Evolutionary conservation across 306 rosid genomes (phyloP).

Genomic region (Quercus variabilis): DNA sequence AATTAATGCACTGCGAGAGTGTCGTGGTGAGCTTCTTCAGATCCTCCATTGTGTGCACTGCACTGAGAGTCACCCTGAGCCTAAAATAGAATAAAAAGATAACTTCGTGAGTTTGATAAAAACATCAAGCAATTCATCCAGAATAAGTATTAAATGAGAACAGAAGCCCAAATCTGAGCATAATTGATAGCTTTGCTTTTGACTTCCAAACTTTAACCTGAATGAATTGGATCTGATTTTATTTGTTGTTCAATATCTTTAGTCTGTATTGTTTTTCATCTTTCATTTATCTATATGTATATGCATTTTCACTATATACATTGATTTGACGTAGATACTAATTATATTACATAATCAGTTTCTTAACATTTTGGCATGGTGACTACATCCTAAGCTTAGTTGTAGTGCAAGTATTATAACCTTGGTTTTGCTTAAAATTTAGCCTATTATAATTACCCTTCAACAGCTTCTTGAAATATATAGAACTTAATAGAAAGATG

Average conservation of each 20-base stretch:
- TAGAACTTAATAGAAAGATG: no score
- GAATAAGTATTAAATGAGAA: no score
- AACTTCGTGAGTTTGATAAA: background rate
- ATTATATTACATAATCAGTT: background rate
- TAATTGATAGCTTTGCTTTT: no score
- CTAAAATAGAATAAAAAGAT: constrained; percentile 24
- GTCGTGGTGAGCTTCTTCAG: constrained; percentile 63
- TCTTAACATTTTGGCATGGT: background rate
- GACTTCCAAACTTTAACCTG: no score
- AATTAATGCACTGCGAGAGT: constrained; percentile 60
- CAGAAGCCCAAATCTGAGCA: no score
- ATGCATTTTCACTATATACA: background rate
- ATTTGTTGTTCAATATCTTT: no score
- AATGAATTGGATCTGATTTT: no score
- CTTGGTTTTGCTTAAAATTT: no score
- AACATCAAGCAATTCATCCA: background rate
- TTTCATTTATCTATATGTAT: background rate
- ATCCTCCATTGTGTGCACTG: constrained; percentile 75
- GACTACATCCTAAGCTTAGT: no score
- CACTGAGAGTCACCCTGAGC: constrained; percentile 74
- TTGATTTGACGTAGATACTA: background rate
- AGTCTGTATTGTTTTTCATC: background rate
- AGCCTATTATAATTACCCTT: no score
- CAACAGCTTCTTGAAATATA: no score
- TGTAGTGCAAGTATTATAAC: no score